Percentiles rank a stretch among this genome's conserved stretches.
phyloP scores from a whole-genome alignment of 2,329 filamentous ascomycete species.

The Alternaria sp. region DNA sequence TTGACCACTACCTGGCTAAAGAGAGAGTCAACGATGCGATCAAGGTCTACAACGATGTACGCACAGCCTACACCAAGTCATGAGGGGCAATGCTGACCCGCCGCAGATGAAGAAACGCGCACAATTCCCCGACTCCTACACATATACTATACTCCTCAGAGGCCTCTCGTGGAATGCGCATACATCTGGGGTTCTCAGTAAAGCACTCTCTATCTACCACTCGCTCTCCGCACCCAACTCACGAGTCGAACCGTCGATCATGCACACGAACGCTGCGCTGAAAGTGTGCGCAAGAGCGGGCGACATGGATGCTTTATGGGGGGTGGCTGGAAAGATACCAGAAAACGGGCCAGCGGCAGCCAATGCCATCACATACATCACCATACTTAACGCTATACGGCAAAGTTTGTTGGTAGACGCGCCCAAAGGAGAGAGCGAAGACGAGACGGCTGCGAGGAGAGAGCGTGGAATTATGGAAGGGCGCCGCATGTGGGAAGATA shows the following conservation, averaged over 20 bases:
- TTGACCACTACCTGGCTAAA: constrained; percentile 73
- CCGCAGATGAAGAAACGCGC: constrained; percentile 88
- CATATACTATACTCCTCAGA: constrained; percentile 83
- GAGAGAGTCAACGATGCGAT: constrained; percentile 70
- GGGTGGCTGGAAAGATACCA: constrained; percentile 75
- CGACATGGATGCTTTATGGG: constrained; percentile 83
- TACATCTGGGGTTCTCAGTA: constrained; percentile 66
- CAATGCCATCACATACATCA: constrained; percentile 79
- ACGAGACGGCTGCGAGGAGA: constrained; percentile 37
- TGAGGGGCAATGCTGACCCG: constrained; percentile 20
- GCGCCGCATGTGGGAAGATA: constrained; percentile 80
- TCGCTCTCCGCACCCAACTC: constrained; percentile 72
- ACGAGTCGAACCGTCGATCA: constrained; percentile 73
- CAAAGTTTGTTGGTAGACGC: constrained; percentile 38
- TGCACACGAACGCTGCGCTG: constrained; percentile 89
- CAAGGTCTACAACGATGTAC: constrained; percentile 87
- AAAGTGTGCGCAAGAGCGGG: constrained; percentile 77
- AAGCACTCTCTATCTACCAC: constrained; percentile 79
- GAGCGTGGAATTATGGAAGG: constrained; percentile 68
- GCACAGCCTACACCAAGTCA: constrained; percentile 20
- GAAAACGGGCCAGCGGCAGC: constrained; percentile 69
- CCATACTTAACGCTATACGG: constrained; percentile 78
- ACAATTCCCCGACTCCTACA: constrained; percentile 80
- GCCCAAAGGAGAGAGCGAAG: constrained; percentile 39
- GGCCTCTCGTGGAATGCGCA: constrained; percentile 73